Evolutionary conservation across 164 flowering plant species (phyloP).

Genomic region (Stephania japonica): DNA sequence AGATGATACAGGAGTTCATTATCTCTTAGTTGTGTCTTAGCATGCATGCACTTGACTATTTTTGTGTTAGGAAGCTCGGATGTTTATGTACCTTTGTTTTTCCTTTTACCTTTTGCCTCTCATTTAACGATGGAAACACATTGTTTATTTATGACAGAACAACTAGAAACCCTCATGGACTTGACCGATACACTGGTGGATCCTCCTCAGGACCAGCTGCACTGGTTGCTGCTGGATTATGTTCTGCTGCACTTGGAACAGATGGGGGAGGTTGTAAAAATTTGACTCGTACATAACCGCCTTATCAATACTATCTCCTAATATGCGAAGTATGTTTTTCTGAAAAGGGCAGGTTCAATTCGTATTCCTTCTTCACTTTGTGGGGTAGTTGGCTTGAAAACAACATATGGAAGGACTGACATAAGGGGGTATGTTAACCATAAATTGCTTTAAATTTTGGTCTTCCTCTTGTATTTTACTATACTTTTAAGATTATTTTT

Average conservation of each 20-base stretch:
- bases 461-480: neutral
- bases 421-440: constrained; percentile 26
- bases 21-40: neutral
- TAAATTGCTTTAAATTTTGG: neutral
- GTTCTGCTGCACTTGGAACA: constrained; percentile 94
- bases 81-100: neutral
- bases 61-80: neutral
- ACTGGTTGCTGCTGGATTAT: constrained; percentile 84
- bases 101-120: neutral
- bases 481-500: neutral
- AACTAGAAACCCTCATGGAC: constrained; percentile 82
- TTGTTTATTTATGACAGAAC: constrained; percentile 39
- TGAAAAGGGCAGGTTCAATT: constrained; percentile 62
- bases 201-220: constrained; percentile 98
- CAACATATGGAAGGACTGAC: constrained; percentile 71
- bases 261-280: constrained; percentile 88
- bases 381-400: constrained; percentile 88
- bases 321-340: constrained; percentile 8
- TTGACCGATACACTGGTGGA: constrained; percentile 91
- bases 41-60: neutral
- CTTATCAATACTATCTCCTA: constrained; percentile 8
- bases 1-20: neutral
- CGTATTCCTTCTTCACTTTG: constrained; percentile 96
- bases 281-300: neutral
- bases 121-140: neutral